Evolutionary conservation across 2,329 filamentous ascomycete genomes (phyloP).

Genomic region (Neoscytalidium dimidiatum): DNA sequence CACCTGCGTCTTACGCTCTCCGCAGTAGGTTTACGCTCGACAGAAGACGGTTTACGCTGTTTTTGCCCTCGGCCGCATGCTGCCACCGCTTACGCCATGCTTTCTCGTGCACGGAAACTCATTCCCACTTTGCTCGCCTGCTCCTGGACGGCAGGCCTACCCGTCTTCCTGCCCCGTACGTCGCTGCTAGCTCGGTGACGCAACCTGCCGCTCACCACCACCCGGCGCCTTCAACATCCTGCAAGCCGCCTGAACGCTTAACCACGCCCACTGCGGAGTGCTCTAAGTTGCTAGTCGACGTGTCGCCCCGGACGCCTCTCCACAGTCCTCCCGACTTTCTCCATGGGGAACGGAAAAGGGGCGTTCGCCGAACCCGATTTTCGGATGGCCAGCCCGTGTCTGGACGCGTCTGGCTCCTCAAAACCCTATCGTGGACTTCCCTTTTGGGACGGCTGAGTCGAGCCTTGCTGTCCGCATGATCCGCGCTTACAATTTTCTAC

Average conservation of each 20-base stretch:
- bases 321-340: not conserved
- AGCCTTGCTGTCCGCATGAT: not conserved
- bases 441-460: not conserved
- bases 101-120: not conserved
- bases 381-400: not conserved
- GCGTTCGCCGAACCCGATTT: not conserved
- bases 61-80: too few species aligned
- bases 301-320: not conserved
- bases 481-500: not conserved
- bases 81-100: not conserved
- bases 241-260: not conserved
- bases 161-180: not conserved
- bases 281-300: not conserved
- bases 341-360: not conserved
- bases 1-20: not conserved
- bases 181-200: not conserved
- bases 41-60: not conserved
- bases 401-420: not conserved
- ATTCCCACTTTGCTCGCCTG: constrained; percentile 1
- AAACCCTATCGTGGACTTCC: constrained; percentile 1
- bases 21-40: not conserved
- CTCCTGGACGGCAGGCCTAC: not conserved
- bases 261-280: not conserved
- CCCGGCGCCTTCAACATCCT: not conserved
- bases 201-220: not conserved